Base-by-base conservation (phyloP, 257 asterid species). In the Solanum pennellii region DNA sequence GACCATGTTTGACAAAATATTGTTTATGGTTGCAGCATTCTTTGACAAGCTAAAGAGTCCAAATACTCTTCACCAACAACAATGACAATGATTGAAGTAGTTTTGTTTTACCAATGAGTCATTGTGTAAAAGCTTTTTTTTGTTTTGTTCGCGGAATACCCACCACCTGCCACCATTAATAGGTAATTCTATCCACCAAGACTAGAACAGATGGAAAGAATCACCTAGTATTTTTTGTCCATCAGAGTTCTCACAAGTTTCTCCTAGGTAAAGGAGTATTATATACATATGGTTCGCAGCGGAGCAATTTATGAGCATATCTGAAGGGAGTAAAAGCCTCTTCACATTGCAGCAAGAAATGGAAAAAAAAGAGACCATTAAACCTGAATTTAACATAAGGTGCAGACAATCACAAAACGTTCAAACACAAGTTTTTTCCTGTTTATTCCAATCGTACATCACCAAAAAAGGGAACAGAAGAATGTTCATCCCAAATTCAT, bases 21-120 rank as follows among this genome's bases (percentile, higher is more conserved):
- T 76, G 41, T 13, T 77, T 44, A 2, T 77, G 65, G 65, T 44
- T 25, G 83, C 83, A 77, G 39, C 62, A 42, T 44, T 44, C 23
- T 77, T 77, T 77, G 83, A 77, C 83, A 44, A 77, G 39, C 39
- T 14, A 77, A 42, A 77, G n/a, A 42, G 39, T 77, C 83, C 83
- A 77, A 77, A 7, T 41, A 42, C 5, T 12, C 35, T n/a, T 42
- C 15, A 76, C 56, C 60, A 77, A 45, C 39, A 23, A 23, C 59
- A 4, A 44, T 25, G 39, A 77, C 62, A 77, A 20, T 33, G 45
- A 72, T 72, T 33, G 45, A 16, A 73, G 27, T 2, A 0, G 18
- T 3, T 3, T 12, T n/a, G 20, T 3, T 11, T 31, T 7, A 35
- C 16, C 47, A 73, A 11, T 10, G 27, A 73, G 16, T 66, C 35